A percentile compares a stretch with the other conserved stretches of the same genome.
phyloP scores from a whole-genome alignment of 2,329 filamentous ascomycete genomes.

The Rugonectria rugulosa region DNA sequence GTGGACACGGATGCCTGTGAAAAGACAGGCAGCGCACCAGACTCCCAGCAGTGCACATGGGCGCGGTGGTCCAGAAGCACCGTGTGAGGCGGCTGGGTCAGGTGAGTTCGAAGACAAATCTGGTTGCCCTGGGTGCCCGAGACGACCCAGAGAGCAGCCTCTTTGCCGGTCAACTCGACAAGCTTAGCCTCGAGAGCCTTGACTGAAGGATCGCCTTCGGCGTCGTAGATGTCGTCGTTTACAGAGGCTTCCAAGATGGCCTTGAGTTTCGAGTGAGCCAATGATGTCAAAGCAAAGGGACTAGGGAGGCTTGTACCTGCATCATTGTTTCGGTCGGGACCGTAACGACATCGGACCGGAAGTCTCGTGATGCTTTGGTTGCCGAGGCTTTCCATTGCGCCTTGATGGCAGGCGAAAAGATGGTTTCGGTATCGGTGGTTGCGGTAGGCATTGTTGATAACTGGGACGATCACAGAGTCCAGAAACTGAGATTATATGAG shows the following conservation, averaged over 20 bases:
- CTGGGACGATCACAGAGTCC: background rate
- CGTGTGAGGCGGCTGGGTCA: slow-evolving; percentile 39
- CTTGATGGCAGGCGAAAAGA: slow-evolving; percentile 13
- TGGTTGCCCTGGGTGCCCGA: slow-evolving; percentile 41
- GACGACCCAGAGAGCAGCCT: slow-evolving; percentile 38
- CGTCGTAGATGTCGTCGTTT: slow-evolving; percentile 40
- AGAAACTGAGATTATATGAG: too few relatives aligned
- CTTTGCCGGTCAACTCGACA: slow-evolving; percentile 36
- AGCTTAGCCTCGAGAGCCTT: slow-evolving; percentile 34
- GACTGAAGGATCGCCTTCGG: slow-evolving; percentile 37
- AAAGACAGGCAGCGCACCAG: slow-evolving; percentile 69
- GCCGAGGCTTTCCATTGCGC: slow-evolving; percentile 5
- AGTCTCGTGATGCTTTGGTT: slow-evolving; percentile 35
- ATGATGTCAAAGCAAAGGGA: background rate
- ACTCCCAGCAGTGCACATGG: slow-evolving; percentile 75
- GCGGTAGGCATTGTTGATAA: slow-evolving; percentile 2
- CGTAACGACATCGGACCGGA: slow-evolving; percentile 40
- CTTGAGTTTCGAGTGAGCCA: background rate
- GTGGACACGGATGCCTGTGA: slow-evolving; percentile 72
- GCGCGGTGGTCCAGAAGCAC: slow-evolving; percentile 66
- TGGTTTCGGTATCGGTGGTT: slow-evolving; percentile 2
- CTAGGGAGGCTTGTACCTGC: slow-evolving; percentile 17
- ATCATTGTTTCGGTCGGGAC: slow-evolving; percentile 38
- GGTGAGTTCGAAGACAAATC: slow-evolving; percentile 38
- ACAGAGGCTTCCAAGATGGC: slow-evolving; percentile 39